phyloP scores from a whole-genome alignment of 495 filamentous ascomycete genomes.

The Penicillium cataractarum region DNA sequence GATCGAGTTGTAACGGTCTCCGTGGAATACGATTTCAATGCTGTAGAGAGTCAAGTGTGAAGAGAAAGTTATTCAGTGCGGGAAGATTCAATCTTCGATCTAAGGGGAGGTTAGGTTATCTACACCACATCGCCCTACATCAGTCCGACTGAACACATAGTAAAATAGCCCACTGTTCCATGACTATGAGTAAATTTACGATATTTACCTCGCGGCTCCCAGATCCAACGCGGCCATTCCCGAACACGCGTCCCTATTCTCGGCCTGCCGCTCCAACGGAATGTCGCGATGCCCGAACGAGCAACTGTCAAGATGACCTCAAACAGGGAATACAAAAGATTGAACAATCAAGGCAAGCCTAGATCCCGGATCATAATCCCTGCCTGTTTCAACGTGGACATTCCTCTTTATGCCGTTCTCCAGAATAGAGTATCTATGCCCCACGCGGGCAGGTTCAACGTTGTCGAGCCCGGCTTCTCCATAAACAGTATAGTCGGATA shows the following conservation, averaged over 20 bases:
- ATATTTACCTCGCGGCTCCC: conserved; percentile 1
- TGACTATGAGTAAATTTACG: background rate
- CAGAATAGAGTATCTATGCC: background rate
- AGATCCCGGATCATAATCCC: background rate
- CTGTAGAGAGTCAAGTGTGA: background rate
- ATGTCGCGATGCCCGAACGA: conserved; percentile 17
- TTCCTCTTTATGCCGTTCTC: background rate
- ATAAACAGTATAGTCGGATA: background rate
- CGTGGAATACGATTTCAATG: background rate
- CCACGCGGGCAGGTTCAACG: background rate
- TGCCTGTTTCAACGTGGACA: background rate
- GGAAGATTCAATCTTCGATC: background rate
- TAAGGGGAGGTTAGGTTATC: background rate
- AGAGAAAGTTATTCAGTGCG: background rate
- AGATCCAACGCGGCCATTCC: conserved; percentile 25
- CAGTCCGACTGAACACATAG: too few relatives aligned
- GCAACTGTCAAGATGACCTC: conserved; percentile 17
- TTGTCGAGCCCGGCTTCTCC: conserved; percentile 7
- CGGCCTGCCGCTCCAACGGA: conserved; percentile 10
- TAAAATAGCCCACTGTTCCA: background rate
- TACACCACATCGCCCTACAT: background rate
- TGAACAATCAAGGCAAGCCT: background rate
- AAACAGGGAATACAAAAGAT: background rate
- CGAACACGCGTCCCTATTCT: conserved; percentile 34
- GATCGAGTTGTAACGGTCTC: background rate